These are phyloP conservation scores for Mimosa bimucronata DNA, from an alignment of 306 rosid genomes.

Conservation along the genomic window DNA sequence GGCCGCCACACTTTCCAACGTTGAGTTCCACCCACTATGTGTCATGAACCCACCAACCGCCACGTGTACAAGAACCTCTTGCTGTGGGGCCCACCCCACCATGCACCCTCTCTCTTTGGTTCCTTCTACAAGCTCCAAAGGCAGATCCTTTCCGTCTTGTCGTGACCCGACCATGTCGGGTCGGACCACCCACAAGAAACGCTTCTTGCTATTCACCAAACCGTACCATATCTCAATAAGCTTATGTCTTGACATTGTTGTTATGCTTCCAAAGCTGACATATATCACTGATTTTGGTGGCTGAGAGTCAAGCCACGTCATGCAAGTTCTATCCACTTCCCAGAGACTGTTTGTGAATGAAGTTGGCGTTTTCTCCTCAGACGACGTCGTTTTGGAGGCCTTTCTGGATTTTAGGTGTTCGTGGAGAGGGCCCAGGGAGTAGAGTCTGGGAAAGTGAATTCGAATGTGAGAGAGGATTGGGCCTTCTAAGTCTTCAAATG, in stretches of 20 bases:
- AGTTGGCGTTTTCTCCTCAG: neutral
- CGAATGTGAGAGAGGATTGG: constrained; percentile 32
- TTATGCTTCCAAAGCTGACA: constrained; percentile 53
- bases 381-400: neutral
- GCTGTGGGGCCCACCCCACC: constrained; percentile 31
- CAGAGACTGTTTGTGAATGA: constrained; percentile 8
- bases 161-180: constrained; percentile 11
- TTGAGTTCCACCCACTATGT: constrained; percentile 32
- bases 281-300: constrained; percentile 46
- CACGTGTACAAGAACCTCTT: constrained; percentile 13
- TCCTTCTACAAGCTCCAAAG: neutral
- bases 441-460: constrained; percentile 30
- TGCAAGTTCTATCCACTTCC: constrained; percentile 45
- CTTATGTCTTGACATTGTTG: neutral
- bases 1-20: constrained; percentile 1
- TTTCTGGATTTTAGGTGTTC: constrained; percentile 26
- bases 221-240: constrained; percentile 54
- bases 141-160: neutral
- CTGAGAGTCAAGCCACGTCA: constrained; percentile 51
- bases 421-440: constrained; percentile 49
- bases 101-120: constrained; percentile 26
- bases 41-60: constrained; percentile 27
- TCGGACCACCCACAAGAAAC: constrained; percentile 50
- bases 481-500: constrained; percentile 52
- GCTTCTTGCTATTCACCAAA: constrained; percentile 43